Conservation (phyloP, 306 rosid species). For the Lupinus albus region DNA sequence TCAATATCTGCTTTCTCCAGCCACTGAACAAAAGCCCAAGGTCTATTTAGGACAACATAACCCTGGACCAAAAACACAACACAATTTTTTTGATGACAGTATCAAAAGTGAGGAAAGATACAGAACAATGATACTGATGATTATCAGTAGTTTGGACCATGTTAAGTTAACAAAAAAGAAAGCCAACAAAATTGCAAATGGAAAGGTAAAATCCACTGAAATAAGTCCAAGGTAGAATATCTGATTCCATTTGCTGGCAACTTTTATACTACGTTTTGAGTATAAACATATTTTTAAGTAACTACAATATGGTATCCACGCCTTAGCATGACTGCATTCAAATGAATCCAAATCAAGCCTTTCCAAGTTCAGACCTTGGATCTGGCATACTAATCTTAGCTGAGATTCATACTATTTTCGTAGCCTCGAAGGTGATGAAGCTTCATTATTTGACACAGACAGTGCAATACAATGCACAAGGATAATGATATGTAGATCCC, state of each 20-base stretch:
- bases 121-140: constrained; percentile 18
- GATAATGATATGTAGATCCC: neutral
- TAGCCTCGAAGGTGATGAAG: neutral
- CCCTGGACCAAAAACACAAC: constrained; percentile 58
- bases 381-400: constrained; percentile 7
- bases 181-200: neutral
- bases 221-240: neutral
- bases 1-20: constrained; percentile 81
- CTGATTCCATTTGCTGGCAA: neutral
- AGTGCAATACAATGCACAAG: neutral
- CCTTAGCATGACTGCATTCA: constrained; percentile 4
- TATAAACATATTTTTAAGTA: neutral
- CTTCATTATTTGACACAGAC: constrained; percentile 14
- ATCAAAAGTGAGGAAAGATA: neutral
- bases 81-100: constrained; percentile 18
- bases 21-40: constrained; percentile 99
- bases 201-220: constrained; percentile 11
- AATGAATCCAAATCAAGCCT: neutral
- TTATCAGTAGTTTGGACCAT: neutral
- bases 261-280: neutral
- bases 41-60: constrained; percentile 86
- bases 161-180: neutral
- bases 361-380: constrained; percentile 11
- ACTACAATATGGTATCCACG: neutral
- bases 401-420: neutral